These are phyloP conservation scores for Fusarium sp. DNA, from an alignment of 2,329 filamentous ascomycete species.

Conservation along the genomic window DNA sequence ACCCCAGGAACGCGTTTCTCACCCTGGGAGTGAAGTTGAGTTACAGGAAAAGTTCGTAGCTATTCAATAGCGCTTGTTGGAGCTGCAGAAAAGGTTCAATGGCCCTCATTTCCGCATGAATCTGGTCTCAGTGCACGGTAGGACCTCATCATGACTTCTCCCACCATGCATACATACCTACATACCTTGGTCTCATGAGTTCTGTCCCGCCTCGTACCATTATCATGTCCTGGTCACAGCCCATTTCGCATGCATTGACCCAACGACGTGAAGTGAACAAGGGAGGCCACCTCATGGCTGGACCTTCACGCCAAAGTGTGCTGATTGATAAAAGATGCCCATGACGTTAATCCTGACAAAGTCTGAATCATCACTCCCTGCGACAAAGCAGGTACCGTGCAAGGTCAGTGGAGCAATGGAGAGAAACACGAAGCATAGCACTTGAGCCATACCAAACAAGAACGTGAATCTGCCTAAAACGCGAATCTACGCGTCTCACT, in stretches of 20 bases:
- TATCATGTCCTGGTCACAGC: slow-evolving; percentile 18
- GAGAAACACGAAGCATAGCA: slow-evolving; percentile 11
- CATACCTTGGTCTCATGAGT: background rate
- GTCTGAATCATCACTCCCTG: slow-evolving; percentile 35
- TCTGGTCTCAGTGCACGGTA: background rate
- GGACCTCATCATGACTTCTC: slow-evolving; percentile 33
- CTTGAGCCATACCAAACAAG: slow-evolving; percentile 25
- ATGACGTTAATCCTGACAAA: slow-evolving; percentile 37
- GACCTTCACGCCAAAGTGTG: slow-evolving; percentile 25
- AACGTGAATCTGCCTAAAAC: slow-evolving; percentile 30
- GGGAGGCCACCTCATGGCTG: slow-evolving; percentile 2
- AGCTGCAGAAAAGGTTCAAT: background rate
- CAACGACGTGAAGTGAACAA: slow-evolving; percentile 29
- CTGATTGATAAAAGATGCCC: slow-evolving; percentile 45
- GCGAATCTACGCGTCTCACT: slow-evolving; percentile 37
- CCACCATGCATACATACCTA: background rate
- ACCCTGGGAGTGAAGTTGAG: background rate
- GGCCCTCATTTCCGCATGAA: slow-evolving; percentile 9
- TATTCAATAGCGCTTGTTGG: background rate
- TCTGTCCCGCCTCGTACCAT: slow-evolving; percentile 21
- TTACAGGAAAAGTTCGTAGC: slow-evolving; percentile 1
- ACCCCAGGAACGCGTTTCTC: slow-evolving; percentile 15
- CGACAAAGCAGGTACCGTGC: slow-evolving; percentile 17
- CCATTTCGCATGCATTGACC: slow-evolving; percentile 32
- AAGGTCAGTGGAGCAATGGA: slow-evolving; percentile 7